Evolutionary conservation across 169 alveolate genomes (phyloP), one percentile per base, ranked within the genome.

Genomic region (Plasmodium gallinaceum): DNA sequence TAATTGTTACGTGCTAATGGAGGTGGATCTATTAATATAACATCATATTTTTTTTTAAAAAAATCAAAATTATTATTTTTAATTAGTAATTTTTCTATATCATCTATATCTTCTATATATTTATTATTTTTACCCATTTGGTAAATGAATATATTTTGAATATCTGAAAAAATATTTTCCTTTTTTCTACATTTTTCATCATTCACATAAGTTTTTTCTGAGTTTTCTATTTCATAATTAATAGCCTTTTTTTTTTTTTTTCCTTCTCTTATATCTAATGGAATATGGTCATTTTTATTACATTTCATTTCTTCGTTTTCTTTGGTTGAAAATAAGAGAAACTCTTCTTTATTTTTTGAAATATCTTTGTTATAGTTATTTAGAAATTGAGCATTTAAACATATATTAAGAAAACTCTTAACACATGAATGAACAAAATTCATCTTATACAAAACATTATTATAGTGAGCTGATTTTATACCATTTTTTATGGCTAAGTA

Each of bases 21-120:
- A 24, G 92, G 92, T 0, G 92, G 92, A 37, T 86, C 92, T 60
- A 86, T 74, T 65, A 86, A 86, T 46, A 86, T 86, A 18, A 86
- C 74, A 22, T 86, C 92, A 74, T 86, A 86, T 86, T 70, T 86
- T 86, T 71, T 86, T 86, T 73, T 57, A 6, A 86, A 86, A 86
- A 86, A 86, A 43, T 86, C 75, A 58, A 18, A 39, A 37, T 65
- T 86, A 58, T 70, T 71, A 24, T 51, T 58, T 70, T 85, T 69
- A 85, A 58, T 45, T 62, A 86, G 37, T 72, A 86, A 86, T n/a
- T 16, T 16, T 24, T 69, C 87, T 86, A 71, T 73, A 69, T 86
- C 87, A 5, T 66, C 88, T 32, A 60, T 32, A 16, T 80, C 83
- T 9, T 26, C 68, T 0, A 58, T 43, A 51, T 72, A 2, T 0